phyloP scores from a whole-genome alignment of 257 asterid genomes.

The Nicotiana paniculata region DNA sequence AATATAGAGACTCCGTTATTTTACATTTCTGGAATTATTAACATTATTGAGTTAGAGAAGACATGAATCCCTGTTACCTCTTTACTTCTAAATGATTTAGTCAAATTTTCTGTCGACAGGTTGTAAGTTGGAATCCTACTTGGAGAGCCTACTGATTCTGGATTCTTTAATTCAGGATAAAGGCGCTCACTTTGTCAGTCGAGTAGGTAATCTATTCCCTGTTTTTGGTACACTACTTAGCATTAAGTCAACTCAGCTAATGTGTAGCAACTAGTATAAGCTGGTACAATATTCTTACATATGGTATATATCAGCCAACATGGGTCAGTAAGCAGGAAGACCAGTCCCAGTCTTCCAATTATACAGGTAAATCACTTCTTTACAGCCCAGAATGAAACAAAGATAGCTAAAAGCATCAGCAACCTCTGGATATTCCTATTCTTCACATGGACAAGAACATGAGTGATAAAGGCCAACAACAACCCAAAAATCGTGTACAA shows the following conservation, averaged over 20 bases:
- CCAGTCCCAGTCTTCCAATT: conserved; percentile 78
- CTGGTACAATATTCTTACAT: conserved; percentile 26
- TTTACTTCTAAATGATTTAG: too few species aligned
- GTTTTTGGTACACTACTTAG: neutral
- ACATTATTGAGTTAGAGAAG: too few species aligned
- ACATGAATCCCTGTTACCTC: too few species aligned
- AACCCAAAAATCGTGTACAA: conserved; percentile 67
- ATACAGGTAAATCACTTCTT: conserved; percentile 69
- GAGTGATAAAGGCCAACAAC: conserved; percentile 61
- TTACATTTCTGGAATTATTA: too few species aligned
- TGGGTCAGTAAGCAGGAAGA: neutral
- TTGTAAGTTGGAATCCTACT: neutral
- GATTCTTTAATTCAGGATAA: too few species aligned
- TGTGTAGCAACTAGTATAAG: neutral
- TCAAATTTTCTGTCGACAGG: too few species aligned
- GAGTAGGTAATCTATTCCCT: neutral
- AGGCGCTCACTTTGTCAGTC: neutral
- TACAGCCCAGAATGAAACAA: conserved; percentile 56
- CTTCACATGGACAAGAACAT: conserved; percentile 45
- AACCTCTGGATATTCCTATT: conserved; percentile 45
- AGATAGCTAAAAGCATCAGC: conserved; percentile 32
- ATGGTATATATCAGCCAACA: neutral
- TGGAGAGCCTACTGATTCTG: neutral
- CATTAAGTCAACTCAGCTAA: neutral
- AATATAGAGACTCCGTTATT: too few species aligned